Base-by-base conservation (phyloP, 129 eudicot genomes). In the Pseudognaphalium luteoalbum region DNA sequence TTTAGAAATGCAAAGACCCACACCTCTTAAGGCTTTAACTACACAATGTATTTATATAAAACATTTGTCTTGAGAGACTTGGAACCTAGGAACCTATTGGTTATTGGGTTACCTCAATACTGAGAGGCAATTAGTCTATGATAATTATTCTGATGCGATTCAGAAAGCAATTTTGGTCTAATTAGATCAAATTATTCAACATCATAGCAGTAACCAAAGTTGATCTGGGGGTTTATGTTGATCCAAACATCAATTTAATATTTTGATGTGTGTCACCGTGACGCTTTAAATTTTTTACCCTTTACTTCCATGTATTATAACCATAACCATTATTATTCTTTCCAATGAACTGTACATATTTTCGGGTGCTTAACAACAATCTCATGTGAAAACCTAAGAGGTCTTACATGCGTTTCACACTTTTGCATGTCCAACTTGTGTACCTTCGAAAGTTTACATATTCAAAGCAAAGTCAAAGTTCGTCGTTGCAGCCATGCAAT, bases 371-470 rank as follows among this genome's bases (percentile, higher is more conserved):
- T 8, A 35, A 0, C 19, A 32, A 72, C 35, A 39, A 72, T 72
- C 5, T 19, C 63, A 50, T 75, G 71, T 76, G 79, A 76, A 76
- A 76, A 21, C 50, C 29, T 47, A 62, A 32, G 5, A 4, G 50
- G 65, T 75, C 79, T 44, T 44, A 30, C 32, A 5, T 63, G 52
- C 4, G 51, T 71, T 52, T 54, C 51, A 54, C 51, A 72, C 67
- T 10, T 34, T 35, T 34, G 66, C 51, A 5, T 32, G 58, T 72
- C 51, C 67, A 73, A 58, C 22, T 6, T 20, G 25, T 73, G 75
- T 50, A 70, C 62, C 34, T 73, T 58, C 17, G 15, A 72, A 28
- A 32, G 9, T 6, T 29, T 73, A 57, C 54, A 57, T 35, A 34
- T 34, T 7, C 30, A 6, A 71, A 72, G 76, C 66, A 37, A 72